Percentiles rank a stretch among this genome's conserved stretches.
phyloP scores from a whole-genome alignment of 2,329 filamentous ascomycete species.

The Aspergillus niger region DNA sequence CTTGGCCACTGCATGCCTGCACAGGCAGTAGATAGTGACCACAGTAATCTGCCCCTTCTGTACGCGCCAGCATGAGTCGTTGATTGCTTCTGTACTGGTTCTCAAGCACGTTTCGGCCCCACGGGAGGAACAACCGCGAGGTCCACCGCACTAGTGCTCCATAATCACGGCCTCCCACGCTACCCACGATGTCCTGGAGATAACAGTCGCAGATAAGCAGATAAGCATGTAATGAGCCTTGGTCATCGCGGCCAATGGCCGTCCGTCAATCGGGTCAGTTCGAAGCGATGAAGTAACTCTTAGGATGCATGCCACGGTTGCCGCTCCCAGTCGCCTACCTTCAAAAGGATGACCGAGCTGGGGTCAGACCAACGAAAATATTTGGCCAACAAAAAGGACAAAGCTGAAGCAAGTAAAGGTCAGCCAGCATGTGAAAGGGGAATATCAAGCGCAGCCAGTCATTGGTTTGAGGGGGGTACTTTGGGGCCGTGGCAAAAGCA shows the following conservation, averaged over 20 bases:
- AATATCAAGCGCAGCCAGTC: background rate
- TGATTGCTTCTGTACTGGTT: background rate
- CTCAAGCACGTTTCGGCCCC: constrained; percentile 16
- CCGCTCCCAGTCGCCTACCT: background rate
- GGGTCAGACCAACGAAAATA: background rate
- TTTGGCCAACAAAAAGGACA: background rate
- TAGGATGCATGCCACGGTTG: background rate
- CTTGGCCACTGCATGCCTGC: background rate
- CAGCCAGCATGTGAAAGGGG: constrained; percentile 7
- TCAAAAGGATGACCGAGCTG: background rate
- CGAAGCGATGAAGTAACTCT: background rate
- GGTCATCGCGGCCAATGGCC: constrained; percentile 26
- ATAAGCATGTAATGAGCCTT: constrained; percentile 32
- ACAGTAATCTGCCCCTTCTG: background rate
- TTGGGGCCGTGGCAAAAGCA: constrained; percentile 13
- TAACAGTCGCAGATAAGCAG: constrained; percentile 30
- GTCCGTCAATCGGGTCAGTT: constrained; percentile 7
- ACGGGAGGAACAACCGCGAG: constrained; percentile 18
- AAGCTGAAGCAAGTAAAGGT: background rate
- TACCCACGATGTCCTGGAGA: constrained; percentile 16
- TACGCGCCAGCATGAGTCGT: background rate
- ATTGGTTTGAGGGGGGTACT: background rate
- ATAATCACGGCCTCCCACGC: constrained; percentile 15
- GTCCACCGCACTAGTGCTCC: constrained; percentile 21
- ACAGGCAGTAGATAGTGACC: background rate